phyloP scores from a whole-genome alignment of 352 stramenopile genomes.

The Globisporangium alternatum region DNA sequence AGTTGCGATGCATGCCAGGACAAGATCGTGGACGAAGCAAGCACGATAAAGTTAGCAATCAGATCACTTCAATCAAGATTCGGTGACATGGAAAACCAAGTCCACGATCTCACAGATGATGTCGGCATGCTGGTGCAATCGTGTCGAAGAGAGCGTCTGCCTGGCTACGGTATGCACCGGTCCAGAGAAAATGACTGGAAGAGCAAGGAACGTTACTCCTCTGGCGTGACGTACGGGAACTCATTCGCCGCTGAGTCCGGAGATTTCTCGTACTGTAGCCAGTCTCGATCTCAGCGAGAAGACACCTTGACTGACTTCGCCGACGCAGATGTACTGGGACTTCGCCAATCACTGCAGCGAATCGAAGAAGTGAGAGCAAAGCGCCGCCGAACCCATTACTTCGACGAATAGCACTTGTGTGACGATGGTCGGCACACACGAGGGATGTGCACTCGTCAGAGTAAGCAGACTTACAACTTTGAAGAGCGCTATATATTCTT shows the following conservation, averaged over 20 bases:
- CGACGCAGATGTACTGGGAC: constrained; percentile 18
- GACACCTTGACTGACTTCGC: constrained; percentile 14
- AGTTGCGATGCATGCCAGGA: constrained; percentile 22
- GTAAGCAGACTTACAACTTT: constrained; percentile 16
- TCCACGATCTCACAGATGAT: constrained; percentile 24
- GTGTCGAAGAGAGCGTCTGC: constrained; percentile 11
- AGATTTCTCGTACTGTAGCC: constrained; percentile 1
- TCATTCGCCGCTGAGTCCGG: background rate
- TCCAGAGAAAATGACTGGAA: background rate
- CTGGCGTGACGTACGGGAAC: background rate
- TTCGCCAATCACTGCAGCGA: constrained; percentile 30
- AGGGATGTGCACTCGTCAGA: constrained; percentile 14
- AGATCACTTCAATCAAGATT: constrained; percentile 23
- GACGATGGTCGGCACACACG: background rate
- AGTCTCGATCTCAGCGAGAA: constrained; percentile 7
- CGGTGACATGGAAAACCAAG: constrained; percentile 24
- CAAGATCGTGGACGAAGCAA: constrained; percentile 21
- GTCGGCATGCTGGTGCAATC: constrained; percentile 25
- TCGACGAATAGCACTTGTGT: constrained; percentile 5
- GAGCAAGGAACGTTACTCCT: background rate
- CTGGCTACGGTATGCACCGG: background rate
- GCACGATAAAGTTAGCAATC: constrained; percentile 13
- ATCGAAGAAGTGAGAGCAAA: constrained; percentile 51
- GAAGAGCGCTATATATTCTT: constrained; percentile 20
- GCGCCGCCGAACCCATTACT: constrained; percentile 25